Evolutionary conservation across 2,329 filamentous ascomycete genomes (phyloP).

Genomic region (Mycosphaerelloides madeirae): DNA sequence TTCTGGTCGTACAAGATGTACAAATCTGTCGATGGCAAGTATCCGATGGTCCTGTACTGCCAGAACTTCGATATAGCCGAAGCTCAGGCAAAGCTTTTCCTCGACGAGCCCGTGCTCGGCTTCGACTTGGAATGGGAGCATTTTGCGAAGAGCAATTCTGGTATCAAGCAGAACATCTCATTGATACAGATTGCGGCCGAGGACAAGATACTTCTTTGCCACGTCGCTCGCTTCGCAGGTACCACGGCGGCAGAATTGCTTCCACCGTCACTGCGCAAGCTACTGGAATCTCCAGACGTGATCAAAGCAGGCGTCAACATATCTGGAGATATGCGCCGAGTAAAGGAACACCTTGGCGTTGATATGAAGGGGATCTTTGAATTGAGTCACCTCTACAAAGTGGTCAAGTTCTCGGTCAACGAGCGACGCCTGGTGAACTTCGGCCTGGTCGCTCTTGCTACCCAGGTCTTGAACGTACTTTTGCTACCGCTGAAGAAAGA

Average conservation of each 20-base stretch:
- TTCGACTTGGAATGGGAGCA: constrained; percentile 84
- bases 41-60: constrained; percentile 75
- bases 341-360: constrained; percentile 63
- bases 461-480: constrained; percentile 66
- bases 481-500: constrained; percentile 73
- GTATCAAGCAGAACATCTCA: constrained; percentile 66
- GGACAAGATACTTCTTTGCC: constrained; percentile 73
- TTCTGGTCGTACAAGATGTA: constrained; percentile 67
- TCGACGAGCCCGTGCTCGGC: constrained; percentile 66
- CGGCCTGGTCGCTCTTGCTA: constrained; percentile 59
- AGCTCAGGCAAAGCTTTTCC: constrained; percentile 60
- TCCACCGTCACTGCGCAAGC: constrained; percentile 62
- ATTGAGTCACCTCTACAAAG: constrained; percentile 73
- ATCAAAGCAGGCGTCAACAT: constrained; percentile 76
- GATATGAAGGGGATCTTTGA: constrained; percentile 67
- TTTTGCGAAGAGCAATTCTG: constrained; percentile 27
- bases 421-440: constrained; percentile 60
- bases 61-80: constrained; percentile 63
- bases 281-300: constrained; percentile 67
- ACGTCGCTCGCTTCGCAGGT: constrained; percentile 58
- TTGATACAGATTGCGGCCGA: constrained; percentile 78
- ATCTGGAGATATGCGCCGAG: constrained; percentile 58
- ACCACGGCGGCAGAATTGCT: constrained; percentile 51
- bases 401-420: constrained; percentile 62
- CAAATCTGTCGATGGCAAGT: constrained; percentile 63